phyloP scores from a whole-genome alignment of 495 filamentous ascomycete species.

The Talaromyces trachyspermus region DNA sequence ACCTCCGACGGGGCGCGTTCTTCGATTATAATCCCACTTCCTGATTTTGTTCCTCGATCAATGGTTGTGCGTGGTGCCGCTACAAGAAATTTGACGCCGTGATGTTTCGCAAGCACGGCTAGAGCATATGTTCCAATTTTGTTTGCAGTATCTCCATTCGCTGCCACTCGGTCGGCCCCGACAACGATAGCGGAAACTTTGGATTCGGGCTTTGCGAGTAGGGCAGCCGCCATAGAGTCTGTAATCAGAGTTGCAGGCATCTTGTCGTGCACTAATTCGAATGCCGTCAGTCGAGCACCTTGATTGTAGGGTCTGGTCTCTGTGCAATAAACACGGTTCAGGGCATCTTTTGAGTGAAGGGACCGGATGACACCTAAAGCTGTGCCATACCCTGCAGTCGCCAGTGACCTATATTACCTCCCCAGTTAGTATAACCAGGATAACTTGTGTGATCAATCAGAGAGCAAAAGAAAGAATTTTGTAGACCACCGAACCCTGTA shows the following conservation, averaged over 20 bases:
- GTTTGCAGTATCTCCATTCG: slow-evolving; percentile 96
- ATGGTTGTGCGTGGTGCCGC: slow-evolving; percentile 93
- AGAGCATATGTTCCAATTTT: slow-evolving; percentile 96
- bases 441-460: neutral
- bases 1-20: slow-evolving; percentile 73
- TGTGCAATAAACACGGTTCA: slow-evolving; percentile 85
- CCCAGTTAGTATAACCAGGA: slow-evolving; percentile 5
- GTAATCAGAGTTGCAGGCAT: slow-evolving; percentile 93
- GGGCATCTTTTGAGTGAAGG: slow-evolving; percentile 53
- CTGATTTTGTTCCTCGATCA: slow-evolving; percentile 70
- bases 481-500: slow-evolving; percentile 57
- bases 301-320: slow-evolving; percentile 98
- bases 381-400: slow-evolving; percentile 93
- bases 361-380: slow-evolving; percentile 89
- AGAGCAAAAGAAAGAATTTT: neutral
- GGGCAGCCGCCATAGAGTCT: slow-evolving; percentile 89
- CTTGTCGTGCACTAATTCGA: slow-evolving; percentile 85
- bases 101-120: slow-evolving; percentile 75
- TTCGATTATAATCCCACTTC: slow-evolving; percentile 78
- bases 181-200: slow-evolving; percentile 82
- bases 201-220: slow-evolving; percentile 55
- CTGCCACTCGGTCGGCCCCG: slow-evolving; percentile 88
- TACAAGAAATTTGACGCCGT: slow-evolving; percentile 89
- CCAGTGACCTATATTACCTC: slow-evolving; percentile 59
- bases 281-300: slow-evolving; percentile 89